Conservation (phyloP, 106 monocot genomes). For the Dioscorea zingiberensis region DNA sequence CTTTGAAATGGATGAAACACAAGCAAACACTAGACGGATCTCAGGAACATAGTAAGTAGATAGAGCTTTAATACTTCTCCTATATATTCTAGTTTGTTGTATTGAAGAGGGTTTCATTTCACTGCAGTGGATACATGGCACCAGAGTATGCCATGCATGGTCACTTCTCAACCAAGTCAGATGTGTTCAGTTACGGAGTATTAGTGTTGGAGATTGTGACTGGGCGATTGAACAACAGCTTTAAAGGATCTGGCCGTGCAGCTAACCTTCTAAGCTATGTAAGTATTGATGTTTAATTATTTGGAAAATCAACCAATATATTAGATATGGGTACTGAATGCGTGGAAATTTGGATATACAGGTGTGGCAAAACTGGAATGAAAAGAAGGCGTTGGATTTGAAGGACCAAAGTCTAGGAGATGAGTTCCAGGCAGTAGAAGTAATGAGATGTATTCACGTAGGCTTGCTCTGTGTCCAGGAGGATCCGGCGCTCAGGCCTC, state of each 20-base stretch:
- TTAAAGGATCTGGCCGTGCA: neutral
- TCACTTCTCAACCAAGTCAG: slow-evolving; percentile 20
- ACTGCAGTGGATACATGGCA: slow-evolving; percentile 32
- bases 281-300: neutral
- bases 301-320: too few species aligned
- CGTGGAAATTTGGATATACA: neutral
- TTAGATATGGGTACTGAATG: neutral
- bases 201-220: slow-evolving; percentile 20
- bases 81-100: too few species aligned
- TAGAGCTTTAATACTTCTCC: neutral
- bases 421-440: neutral
- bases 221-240: slow-evolving; percentile 12
- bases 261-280: neutral
- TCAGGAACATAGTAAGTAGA: slow-evolving; percentile 4
- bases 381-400: neutral
- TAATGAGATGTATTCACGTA: slow-evolving; percentile 5
- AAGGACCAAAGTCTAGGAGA: neutral
- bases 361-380: neutral
- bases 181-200: slow-evolving; percentile 29
- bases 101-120: too few species aligned
- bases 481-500: slow-evolving; percentile 8
- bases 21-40: neutral
- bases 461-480: slow-evolving; percentile 26
- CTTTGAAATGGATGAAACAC: neutral
- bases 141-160: slow-evolving; percentile 26